Percentiles rank a stretch among this genome's conserved stretches.
Conservation (phyloP, 169 alveolate species). For the Cystoisospora suis region DNA sequence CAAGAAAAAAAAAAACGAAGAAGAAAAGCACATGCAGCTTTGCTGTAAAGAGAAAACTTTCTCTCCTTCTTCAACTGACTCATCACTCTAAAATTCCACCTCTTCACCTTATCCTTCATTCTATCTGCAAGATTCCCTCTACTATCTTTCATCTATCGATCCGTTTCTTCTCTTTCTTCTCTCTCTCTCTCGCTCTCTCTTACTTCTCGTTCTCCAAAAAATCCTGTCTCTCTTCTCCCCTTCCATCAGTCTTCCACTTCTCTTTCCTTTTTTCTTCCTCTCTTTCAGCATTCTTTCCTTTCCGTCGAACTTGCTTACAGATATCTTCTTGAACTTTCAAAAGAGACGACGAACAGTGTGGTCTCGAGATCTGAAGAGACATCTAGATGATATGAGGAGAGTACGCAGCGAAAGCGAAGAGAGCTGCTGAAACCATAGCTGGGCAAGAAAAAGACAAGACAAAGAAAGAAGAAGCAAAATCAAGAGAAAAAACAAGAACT, state of each 20-base stretch:
- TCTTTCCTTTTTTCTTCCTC: not conserved
- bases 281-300: not conserved
- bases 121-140: no score
- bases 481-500: not conserved
- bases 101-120: not conserved
- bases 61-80: not conserved
- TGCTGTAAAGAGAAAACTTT: no score
- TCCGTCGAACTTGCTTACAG: not conserved
- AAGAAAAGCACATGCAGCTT: no score
- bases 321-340: not conserved
- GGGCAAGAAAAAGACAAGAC: not conserved
- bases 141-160: no score
- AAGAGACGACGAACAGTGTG: not conserved
- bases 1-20: no score
- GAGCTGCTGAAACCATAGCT: conserved; percentile 37
- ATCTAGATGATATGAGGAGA: conserved; percentile 5
- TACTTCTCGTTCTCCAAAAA: not conserved
- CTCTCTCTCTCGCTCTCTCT: not conserved
- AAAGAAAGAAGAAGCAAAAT: not conserved
- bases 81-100: not conserved
- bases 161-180: not conserved
- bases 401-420: conserved; percentile 51
- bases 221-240: not conserved
- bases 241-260: not conserved
- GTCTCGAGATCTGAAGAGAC: not conserved